Evolutionary conservation across 1,284 basidiomycete species (phyloP), one percentile per base, ranked within the genome.

Genomic region (Macrocystidia cucumis): DNA sequence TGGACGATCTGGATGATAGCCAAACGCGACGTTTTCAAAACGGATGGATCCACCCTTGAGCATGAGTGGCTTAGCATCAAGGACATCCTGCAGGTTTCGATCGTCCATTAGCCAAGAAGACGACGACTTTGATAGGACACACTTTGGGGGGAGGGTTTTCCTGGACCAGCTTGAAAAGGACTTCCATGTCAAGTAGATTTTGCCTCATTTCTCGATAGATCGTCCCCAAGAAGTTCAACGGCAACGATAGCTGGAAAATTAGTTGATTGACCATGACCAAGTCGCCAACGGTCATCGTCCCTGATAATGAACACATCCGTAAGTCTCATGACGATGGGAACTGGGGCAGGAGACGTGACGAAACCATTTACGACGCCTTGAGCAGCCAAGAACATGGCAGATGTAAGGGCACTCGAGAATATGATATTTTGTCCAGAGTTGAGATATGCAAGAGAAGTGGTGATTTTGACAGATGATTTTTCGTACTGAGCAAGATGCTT

Each of bases 191-290:
- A 32, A 98, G 73, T 29, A 98, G 62, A 52, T 90, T 93, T 55
- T 98, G 96, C 21, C 92, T 70, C 55, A 98, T 76, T 59, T 98
- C 95, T 34, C 96, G 85, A 53, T 98, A 98, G 32, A 98, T 93
- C 0, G 91, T 91, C 0, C 95, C 95, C 37, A 98, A 65, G 62
- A 98, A 98, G 63, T 98, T 98, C 43, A 98, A 75, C 2, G 95
- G 95, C 14, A 98, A 65, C 1, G 91, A 95, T 0, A 98, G 67
- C 57, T 98, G 96, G 67, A 98, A 98, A 24, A 98, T 92, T n/a
- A 98, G 74, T 55, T 98, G 95, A 58, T 98, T 98, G 49, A 96
- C 86, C 88, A 98, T 96, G 43, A 98, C 96, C 13, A 98, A 73
- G 55, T 98, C 95, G 7, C 95, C 96, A 16, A 98, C 76, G 1